phyloP scores from a whole-genome alignment of 768 basidiomycete genomes.

The Hericium alpestre region DNA sequence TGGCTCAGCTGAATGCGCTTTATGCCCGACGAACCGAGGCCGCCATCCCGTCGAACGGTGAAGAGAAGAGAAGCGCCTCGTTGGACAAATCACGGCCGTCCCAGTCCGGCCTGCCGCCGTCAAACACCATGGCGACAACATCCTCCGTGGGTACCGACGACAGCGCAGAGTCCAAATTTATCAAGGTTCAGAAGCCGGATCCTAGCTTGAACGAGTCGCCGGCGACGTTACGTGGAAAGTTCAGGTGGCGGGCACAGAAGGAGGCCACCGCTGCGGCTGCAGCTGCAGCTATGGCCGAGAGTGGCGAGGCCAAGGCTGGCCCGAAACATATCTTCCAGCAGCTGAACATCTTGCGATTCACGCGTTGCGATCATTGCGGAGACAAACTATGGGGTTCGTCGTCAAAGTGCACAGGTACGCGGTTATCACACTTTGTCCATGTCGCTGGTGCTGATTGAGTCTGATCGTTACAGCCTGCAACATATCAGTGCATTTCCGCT shows the following conservation, averaged over 20 bases:
- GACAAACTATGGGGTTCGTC: constrained; percentile 99
- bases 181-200: constrained; percentile 25
- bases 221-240: constrained; percentile 24
- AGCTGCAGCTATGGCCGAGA: constrained; percentile 15
- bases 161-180: constrained; percentile 28
- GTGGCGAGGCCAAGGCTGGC: constrained; percentile 15
- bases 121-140: constrained; percentile 4
- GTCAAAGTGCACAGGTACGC: constrained; percentile 77
- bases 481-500: constrained; percentile 13
- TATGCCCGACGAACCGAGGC: constrained; percentile 70
- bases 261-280: constrained; percentile 51
- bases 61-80: constrained; percentile 3
- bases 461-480: constrained; percentile 6
- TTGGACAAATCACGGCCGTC: constrained; percentile 2
- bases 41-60: background rate
- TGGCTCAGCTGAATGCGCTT: constrained; percentile 78
- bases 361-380: constrained; percentile 89
- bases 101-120: background rate
- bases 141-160: constrained; percentile 33
- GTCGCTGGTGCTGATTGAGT: background rate
- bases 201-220: constrained; percentile 29
- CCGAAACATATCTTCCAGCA: constrained; percentile 83
- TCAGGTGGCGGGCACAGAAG: constrained; percentile 50
- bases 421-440: background rate
- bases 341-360: constrained; percentile 76